Base-by-base conservation (phyloP, 2,329 filamentous ascomycete genomes). In the Botrytis tulipae region DNA sequence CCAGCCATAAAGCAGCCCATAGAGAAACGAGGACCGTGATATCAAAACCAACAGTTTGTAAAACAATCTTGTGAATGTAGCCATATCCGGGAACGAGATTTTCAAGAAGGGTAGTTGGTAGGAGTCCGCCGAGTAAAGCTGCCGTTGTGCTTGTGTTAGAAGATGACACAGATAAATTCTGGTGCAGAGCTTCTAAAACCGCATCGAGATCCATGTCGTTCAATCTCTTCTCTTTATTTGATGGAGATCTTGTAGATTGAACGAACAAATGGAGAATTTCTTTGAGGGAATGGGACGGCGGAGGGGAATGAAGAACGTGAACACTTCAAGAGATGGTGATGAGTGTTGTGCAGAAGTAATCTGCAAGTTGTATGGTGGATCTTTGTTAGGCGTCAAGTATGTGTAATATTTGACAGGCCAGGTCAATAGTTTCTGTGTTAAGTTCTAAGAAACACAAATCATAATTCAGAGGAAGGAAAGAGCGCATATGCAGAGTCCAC, bases 1-100 rank as follows among this genome's bases (percentile, higher is more conserved):
- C 70, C 1, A 85, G 84, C 86, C 87, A 78, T 16, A 79, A 60
- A 46, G 76, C 74, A 2, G 77, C 73, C 12, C 75, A 77, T 18
- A 79, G 68, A 3, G 80, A 77, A 3, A 81, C 79, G 22, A 80
- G 71, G 37, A 79, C 70, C 3, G 79, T 80, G 46, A 82, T 77
- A 74, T 81, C 79, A 66, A 81, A 77, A 22, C 77, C 77, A 60
- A 79, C 76, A 40, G 72, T 76, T 68, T 74, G 74, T 37, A 81
- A 77, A 35, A 80, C 61, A 59, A 80, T 77, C 42, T 78, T 79
- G 59, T 80, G 79, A 51, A 80, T 79, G 18, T 77, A 76, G 16
- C 77, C 76, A 74, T 81, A 81, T 32, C 80, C 80, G 4, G 80
- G 80, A 51, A 81, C 78, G 73, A 81, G 78, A 4, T 77, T 77